Evolutionary conservation across 345 rosid species (phyloP), one percentile per base, ranked within the genome.

Genomic region (Bruguiera parviflora): DNA sequence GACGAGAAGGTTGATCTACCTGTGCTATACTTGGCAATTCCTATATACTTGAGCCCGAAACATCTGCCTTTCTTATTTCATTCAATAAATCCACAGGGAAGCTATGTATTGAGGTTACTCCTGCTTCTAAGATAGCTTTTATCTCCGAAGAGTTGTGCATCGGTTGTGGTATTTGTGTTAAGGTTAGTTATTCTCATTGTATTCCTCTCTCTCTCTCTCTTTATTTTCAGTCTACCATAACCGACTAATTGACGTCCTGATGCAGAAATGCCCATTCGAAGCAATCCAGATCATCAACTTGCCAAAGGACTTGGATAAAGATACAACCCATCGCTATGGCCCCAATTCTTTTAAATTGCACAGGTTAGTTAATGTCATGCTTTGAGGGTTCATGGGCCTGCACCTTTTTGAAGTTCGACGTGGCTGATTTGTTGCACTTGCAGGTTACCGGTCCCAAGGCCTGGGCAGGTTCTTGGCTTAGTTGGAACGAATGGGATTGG

Each of bases 401-500:
- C 19, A 39, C 16, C 65, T 56, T 80, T 65, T 18, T 76, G 29
- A 65, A 47, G 29, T 74, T 71, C 71, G 59, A 72, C 69, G 71
- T 69, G 29, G 29, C 43, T 70, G 66, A 4, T 25, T 64, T 65
- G 52, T 52, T 71, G n/a, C 53, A 24, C 52, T 72, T 76, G 52
- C 80, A 92, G 99, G 87, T 81, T 95, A 73, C 99, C 99, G 20
- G 93, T 92, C 65, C 99, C 98, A 10, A 86, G 98, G 78, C 97
- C 97, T 0, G 99, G 98, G 59, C 98, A 95, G 78, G 98, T 92
- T 82, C 89, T 92, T 70, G 99, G 99, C 67, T 84, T 95, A 81
- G 98, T 95, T 80, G 99, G 99, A 75, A 92, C 99, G 43, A 95
- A 92, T 80, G 98, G 99, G 69, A 92, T 92, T 71, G 98, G 97